A percentile compares a stretch with the other conserved stretches of the same genome.
Conservation (phyloP, 2,329 filamentous ascomycete genomes). For the Alternaria alternata region DNA sequence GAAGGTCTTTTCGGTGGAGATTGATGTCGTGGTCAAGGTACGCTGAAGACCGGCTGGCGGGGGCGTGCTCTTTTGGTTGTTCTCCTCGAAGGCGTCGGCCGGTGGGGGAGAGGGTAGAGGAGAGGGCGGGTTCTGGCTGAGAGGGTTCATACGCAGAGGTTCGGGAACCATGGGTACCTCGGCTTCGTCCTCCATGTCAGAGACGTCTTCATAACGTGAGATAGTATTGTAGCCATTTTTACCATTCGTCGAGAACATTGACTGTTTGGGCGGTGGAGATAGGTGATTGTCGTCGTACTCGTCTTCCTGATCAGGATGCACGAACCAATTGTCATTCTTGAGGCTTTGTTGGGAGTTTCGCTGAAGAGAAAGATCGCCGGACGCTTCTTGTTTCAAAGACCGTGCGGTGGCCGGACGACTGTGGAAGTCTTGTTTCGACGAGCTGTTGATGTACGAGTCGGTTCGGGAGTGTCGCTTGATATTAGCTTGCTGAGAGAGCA, state of each 20-base stretch:
- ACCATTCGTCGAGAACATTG: conserved; percentile 34
- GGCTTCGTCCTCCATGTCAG: conserved; percentile 39
- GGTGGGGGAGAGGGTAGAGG: conserved; percentile 30
- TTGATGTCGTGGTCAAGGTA: conserved; percentile 35
- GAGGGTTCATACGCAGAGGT: conserved; percentile 58
- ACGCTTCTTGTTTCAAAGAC: conserved; percentile 6
- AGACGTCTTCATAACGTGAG: conserved; percentile 37
- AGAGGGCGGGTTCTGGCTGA: conserved; percentile 58
- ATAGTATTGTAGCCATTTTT: conserved; percentile 42
- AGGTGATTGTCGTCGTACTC: conserved; percentile 24
- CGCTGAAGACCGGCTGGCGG: conserved; percentile 25
- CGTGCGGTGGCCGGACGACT: conserved; percentile 35
- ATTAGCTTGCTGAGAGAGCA: conserved; percentile 44
- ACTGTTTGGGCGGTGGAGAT: conserved; percentile 25
- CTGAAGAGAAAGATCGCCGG: conserved; percentile 42
- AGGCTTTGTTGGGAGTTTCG: conserved; percentile 45
- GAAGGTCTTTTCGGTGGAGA: conserved; percentile 42
- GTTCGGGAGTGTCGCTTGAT: conserved; percentile 43
- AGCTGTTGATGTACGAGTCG: conserved; percentile 37
- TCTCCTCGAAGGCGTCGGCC: conserved; percentile 20
- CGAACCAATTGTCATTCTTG: conserved; percentile 59
- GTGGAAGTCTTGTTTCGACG: conserved; percentile 44
- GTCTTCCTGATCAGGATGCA: conserved; percentile 39
- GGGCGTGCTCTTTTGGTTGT: conserved; percentile 24
- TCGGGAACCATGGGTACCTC: conserved; percentile 46